phyloP scores from a whole-genome alignment of 345 rosid species.

The Aquilaria sinensis region DNA sequence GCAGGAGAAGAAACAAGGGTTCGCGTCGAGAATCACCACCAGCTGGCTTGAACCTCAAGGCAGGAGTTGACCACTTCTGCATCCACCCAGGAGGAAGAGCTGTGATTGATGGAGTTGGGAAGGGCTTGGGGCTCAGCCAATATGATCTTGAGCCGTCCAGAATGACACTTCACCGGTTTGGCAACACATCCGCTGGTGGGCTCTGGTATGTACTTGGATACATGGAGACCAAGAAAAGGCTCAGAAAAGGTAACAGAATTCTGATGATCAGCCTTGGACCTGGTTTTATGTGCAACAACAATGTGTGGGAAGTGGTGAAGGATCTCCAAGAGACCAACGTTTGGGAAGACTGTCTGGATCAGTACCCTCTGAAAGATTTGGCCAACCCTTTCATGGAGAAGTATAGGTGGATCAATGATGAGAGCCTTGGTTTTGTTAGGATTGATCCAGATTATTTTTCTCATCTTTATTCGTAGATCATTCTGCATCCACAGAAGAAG shows the following conservation, averaged over 20 bases:
- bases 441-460: background rate
- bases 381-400: constrained; percentile 11
- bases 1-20: background rate
- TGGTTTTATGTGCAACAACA: constrained; percentile 53
- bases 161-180: constrained; percentile 76
- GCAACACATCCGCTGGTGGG: constrained; percentile 79
- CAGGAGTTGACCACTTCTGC: constrained; percentile 53
- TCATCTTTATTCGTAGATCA: too few species aligned
- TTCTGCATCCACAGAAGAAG: too few species aligned
- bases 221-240: constrained; percentile 60
- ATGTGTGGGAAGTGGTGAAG: constrained; percentile 50
- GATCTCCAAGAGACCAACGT: constrained; percentile 30
- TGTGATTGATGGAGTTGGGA: constrained; percentile 63
- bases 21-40: background rate
- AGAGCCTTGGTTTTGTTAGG: constrained; percentile 9
- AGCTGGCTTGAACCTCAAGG: constrained; percentile 29
- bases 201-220: constrained; percentile 76
- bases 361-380: constrained; percentile 23
- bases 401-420: constrained; percentile 15
- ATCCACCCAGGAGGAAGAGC: constrained; percentile 70
- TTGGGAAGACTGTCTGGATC: constrained; percentile 34
- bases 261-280: constrained; percentile 64
- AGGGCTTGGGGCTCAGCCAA: constrained; percentile 41
- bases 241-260: constrained; percentile 34
- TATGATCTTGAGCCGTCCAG: constrained; percentile 69